Evolutionary conservation across 768 basidiomycete species (phyloP), one percentile per base, ranked within the genome.

Genomic region (Lanmaoa rubissima): DNA sequence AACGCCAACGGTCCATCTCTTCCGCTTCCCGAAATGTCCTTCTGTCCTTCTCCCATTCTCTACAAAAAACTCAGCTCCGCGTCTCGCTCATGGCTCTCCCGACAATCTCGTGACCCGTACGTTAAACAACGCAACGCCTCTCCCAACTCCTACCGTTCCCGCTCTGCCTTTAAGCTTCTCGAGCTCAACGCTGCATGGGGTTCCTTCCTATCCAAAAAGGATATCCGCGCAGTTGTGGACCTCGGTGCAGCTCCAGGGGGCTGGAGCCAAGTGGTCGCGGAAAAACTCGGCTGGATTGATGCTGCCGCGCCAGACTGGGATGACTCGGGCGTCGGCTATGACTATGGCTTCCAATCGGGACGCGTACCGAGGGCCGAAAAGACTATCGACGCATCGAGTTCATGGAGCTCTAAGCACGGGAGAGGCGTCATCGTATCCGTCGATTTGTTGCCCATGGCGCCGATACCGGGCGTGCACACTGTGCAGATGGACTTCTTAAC

Each of bases 181-280:
- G 90, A 94, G 63, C 81, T 98, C 48, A 77, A 91, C 66, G 70
- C 78, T 0, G 75, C 77, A 38, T 84, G 78, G 70, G 78, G 78
- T 12, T 57, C 74, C 2, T 83, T 92, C 60, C 73, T 87, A 42
- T 67, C 69, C 17, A 72, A 78, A 44, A 69, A 73, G 26, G 78
- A 87, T 52, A 82, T 88, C 5, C 76, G 70, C 2, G 77, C 81
- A 17, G 83, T 96, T 0, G 84, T 95, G 1, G 95, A 97, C 71
- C 81, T 97, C 21, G 95, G 96, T 16, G 91, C 91, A 0, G 92
- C 94, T 0, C 96, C 95, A 0, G 94, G 94, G 0, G 93, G 93
- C 0, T 98, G 96, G 95, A 89, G 88, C 48, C 94, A 97, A 67
- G 94, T 94, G 12, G 85, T 84, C 14, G 80, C 84, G 0, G 77